These are phyloP conservation scores for Arxiozyma bovina DNA, from an alignment of 1,139 yeast species.

Conservation along the genomic window DNA sequence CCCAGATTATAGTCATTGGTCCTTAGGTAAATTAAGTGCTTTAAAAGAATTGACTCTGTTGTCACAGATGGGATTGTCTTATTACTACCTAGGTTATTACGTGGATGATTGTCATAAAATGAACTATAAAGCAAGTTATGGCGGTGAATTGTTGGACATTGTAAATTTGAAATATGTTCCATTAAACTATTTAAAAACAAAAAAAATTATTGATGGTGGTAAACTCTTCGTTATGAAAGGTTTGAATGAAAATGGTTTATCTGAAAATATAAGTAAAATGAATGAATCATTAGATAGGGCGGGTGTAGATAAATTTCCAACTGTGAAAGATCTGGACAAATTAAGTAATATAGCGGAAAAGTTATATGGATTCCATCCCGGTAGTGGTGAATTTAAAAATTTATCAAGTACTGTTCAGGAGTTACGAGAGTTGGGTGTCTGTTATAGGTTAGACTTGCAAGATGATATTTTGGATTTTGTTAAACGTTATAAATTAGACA, in stretches of 20 bases:
- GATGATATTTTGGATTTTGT: background rate
- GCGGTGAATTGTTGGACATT: constrained; percentile 60
- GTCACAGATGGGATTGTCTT: constrained; percentile 32
- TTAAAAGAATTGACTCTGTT: constrained; percentile 55
- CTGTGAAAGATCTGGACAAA: background rate
- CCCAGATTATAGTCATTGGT: constrained; percentile 61
- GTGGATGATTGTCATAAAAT: constrained; percentile 73
- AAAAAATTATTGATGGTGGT: constrained; percentile 34
- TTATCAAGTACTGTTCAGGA: background rate
- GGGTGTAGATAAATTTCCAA: background rate
- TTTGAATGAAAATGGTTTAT: background rate
- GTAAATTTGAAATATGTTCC: constrained; percentile 40
- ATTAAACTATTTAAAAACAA: constrained; percentile 32
- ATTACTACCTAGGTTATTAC: constrained; percentile 69
- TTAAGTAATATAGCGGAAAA: constrained; percentile 33
- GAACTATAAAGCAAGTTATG: constrained; percentile 72
- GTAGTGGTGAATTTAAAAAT: background rate
- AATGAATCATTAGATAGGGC: constrained; percentile 12
- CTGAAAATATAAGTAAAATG: constrained; percentile 7
- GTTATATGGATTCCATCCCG: constrained; percentile 30
- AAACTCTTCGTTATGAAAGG: constrained; percentile 35
- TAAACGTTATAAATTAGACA: background rate
- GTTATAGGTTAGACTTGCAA: background rate
- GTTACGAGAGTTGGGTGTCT: background rate
- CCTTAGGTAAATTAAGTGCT: constrained; percentile 73